phyloP scores from a whole-genome alignment of 768 basidiomycete genomes.

The Kwoniella botswanensis region DNA sequence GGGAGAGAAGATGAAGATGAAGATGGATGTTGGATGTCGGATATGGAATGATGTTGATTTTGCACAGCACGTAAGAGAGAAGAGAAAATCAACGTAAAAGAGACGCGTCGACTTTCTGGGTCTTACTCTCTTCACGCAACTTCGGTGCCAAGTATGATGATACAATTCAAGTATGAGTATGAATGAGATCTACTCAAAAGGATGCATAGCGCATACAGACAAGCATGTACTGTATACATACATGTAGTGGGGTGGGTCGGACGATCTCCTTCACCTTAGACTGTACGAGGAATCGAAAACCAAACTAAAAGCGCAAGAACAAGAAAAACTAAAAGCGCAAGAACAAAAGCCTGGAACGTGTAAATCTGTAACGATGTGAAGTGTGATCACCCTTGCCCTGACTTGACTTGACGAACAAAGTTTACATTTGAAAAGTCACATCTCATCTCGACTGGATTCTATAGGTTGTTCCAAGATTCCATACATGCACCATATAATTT shows the following conservation, averaged over 20 bases:
- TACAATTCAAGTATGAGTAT: too few species aligned
- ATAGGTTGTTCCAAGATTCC: too few species aligned
- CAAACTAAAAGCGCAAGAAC: not conserved
- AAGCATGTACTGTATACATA: not conserved
- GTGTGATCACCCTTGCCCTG: not conserved
- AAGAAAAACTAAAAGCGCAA: not conserved
- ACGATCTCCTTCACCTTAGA: not conserved
- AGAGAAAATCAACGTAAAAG: not conserved
- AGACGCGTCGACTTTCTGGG: not conserved
- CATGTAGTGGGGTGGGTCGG: too few species aligned
- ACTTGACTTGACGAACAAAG: not conserved
- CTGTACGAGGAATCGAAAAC: too few species aligned
- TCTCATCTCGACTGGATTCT: too few species aligned
- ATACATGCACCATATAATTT: too few species aligned
- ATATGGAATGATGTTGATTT: not conserved
- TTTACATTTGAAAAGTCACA: too few species aligned
- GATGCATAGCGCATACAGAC: not conserved
- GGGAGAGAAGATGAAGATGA: not conserved
- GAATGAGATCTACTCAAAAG: not conserved
- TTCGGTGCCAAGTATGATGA: not conserved
- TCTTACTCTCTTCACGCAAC: not conserved
- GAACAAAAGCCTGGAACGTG: not conserved
- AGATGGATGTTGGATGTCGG: not conserved
- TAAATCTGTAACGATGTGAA: not conserved
- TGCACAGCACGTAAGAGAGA: not conserved